Evolutionary conservation across 441 rosid genomes (phyloP).

Genomic region (Caryocar brasiliense): DNA sequence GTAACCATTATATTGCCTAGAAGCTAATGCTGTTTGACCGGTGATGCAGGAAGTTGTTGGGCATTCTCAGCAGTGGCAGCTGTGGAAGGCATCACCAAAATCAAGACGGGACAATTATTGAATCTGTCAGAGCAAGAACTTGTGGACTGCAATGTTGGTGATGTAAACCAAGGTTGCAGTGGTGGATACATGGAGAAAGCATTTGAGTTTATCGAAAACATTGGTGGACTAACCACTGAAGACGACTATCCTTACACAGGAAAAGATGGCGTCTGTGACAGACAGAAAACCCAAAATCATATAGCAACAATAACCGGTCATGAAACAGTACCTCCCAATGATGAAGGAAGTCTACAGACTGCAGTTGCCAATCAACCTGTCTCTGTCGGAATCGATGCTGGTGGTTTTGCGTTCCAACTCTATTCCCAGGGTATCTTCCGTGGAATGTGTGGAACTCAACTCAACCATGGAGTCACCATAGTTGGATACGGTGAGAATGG

Average conservation of each 20-base stretch:
- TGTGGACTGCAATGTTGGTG: constrained; percentile 49
- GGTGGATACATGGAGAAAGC: constrained; percentile 73
- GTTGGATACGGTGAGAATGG: constrained; percentile 58
- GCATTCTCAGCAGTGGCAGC: constrained; percentile 84
- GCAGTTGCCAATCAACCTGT: constrained; percentile 59
- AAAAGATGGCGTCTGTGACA: constrained; percentile 31
- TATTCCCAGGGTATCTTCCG: constrained; percentile 48
- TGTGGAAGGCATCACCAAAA: constrained; percentile 61
- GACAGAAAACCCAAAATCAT: constrained; percentile 16
- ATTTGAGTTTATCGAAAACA: constrained; percentile 31
- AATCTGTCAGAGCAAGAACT: constrained; percentile 75
- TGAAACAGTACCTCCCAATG: constrained; percentile 20
- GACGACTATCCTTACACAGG: constrained; percentile 49
- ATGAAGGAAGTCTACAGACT: constrained; percentile 34
- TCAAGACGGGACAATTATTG: constrained; percentile 46
- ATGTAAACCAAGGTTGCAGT: constrained; percentile 42
- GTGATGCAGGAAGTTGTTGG: constrained; percentile 70
- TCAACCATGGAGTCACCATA: constrained; percentile 61
- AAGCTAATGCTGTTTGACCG: not conserved
- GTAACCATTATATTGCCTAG: not conserved
- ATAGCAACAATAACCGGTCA: constrained; percentile 37
- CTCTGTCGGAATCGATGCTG: constrained; percentile 67
- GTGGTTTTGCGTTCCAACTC: constrained; percentile 45
- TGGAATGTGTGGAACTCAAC: constrained; percentile 41
- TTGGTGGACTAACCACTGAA: constrained; percentile 48